These are phyloP conservation scores for Phlyctochytrium bullatum DNA, from an alignment of 192 early-diverging fungal species.

Conservation along the genomic window DNA sequence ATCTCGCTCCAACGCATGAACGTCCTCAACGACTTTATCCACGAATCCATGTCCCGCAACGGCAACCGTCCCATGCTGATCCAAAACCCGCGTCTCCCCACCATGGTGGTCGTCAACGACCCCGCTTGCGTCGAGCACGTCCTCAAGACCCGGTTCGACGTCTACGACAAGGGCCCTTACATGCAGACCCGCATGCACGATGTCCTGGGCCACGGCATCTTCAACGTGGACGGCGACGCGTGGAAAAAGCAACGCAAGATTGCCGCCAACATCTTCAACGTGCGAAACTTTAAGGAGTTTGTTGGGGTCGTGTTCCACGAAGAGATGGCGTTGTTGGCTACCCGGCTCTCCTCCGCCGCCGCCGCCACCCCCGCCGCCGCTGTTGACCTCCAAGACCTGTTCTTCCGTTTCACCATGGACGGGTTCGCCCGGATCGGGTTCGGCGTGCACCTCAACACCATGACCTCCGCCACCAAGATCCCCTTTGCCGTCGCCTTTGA, in stretches of 20 bases:
- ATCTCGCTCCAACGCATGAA: background rate
- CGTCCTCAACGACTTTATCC: constrained; percentile 4
- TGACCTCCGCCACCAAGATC: constrained; percentile 11
- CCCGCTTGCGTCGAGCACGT: constrained; percentile 31
- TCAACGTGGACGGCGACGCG: constrained; percentile 64
- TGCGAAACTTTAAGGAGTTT: constrained; percentile 28
- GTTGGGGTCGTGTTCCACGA: constrained; percentile 25
- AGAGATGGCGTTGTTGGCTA: constrained; percentile 21
- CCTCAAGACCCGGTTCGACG: constrained; percentile 36
- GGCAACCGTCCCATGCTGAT: background rate
- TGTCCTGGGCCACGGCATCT: constrained; percentile 66
- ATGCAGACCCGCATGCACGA: constrained; percentile 31
- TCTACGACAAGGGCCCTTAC: constrained; percentile 22
- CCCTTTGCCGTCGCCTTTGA: constrained; percentile 39
- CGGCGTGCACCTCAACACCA: background rate
- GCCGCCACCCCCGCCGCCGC: background rate
- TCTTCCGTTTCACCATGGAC: constrained; percentile 38
- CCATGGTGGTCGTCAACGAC: constrained; percentile 18
- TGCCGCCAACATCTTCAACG: constrained; percentile 40
- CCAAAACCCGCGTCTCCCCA: background rate
- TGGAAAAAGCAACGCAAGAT: constrained; percentile 64
- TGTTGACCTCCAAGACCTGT: constrained; percentile 34
- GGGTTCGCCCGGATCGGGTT: constrained; percentile 31
- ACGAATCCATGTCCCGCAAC: background rate
- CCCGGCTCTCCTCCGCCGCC: constrained; percentile 23